A percentile compares a stretch with the other conserved stretches of the same genome.
Conservation (phyloP, 169 alveolate genomes). For the Plasmodium chabaudi region DNA sequence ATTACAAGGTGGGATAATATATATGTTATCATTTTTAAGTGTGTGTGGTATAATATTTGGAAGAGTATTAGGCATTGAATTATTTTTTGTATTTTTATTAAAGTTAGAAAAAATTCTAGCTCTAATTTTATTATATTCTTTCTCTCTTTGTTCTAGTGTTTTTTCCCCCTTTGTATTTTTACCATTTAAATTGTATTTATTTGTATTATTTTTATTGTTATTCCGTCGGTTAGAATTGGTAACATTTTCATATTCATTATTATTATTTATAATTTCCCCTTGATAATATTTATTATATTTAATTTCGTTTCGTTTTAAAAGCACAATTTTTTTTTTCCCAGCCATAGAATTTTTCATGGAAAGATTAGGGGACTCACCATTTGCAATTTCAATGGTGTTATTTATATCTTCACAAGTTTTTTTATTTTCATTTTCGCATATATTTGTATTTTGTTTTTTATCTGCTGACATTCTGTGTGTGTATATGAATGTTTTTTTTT, state of each 20-base stretch:
- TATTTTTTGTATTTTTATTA: slow-evolving; percentile 42
- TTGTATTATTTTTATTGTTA: too few species aligned
- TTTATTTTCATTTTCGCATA: background rate
- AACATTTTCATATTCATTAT: background rate
- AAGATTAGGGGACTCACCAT: background rate
- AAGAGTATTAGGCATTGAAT: background rate
- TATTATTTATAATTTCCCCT: background rate
- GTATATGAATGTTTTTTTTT: background rate
- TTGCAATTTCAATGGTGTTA: background rate
- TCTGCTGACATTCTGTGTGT: background rate
- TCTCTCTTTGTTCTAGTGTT: slow-evolving; percentile 57
- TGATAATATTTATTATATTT: slow-evolving; percentile 11
- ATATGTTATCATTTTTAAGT: too few species aligned
- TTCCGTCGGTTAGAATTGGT: too few species aligned
- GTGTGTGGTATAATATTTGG: background rate
- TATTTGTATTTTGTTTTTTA: background rate
- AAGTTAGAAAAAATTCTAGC: slow-evolving; percentile 64
- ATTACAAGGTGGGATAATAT: too few species aligned
- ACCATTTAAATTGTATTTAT: background rate
- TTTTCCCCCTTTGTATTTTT: background rate
- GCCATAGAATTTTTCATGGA: background rate
- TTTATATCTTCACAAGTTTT: background rate
- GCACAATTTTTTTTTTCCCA: slow-evolving; percentile 28
- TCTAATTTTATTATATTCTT: slow-evolving; percentile 54
- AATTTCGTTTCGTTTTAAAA: slow-evolving; percentile 37